A percentile compares a stretch with the other conserved stretches of the same genome.
phyloP scores from a whole-genome alignment of 2,329 filamentous ascomycete species.

The Alternaria rosae region DNA sequence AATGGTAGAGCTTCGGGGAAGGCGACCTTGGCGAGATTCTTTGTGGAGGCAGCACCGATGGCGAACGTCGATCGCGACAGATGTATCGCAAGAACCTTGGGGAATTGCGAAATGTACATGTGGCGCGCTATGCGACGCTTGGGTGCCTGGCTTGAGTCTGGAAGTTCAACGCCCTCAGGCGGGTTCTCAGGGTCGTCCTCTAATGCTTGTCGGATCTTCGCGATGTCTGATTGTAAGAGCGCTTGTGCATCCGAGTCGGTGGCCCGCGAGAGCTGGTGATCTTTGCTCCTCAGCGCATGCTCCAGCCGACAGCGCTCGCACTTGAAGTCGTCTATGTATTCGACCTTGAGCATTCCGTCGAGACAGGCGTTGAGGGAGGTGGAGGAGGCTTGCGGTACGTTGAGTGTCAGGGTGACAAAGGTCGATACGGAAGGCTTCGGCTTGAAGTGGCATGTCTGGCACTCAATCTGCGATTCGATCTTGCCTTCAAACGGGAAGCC shows the following conservation, averaged over 20 bases:
- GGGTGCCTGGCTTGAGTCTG: conserved; percentile 76
- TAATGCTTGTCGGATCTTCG: conserved; percentile 72
- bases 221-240: conserved; percentile 65
- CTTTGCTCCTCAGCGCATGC: conserved; percentile 73
- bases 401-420: conserved; percentile 91
- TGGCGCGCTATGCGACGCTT: conserved; percentile 86
- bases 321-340: conserved; percentile 96
- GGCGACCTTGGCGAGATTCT: conserved; percentile 92
- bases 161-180: conserved; percentile 75
- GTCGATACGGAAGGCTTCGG: conserved; percentile 82
- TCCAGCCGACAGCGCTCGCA: conserved; percentile 92
- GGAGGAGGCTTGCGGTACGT: conserved; percentile 80
- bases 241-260: conserved; percentile 49
- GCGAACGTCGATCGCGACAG: conserved; percentile 94
- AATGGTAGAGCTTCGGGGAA: conserved; percentile 89
- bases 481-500: conserved; percentile 92
- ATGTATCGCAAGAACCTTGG: conserved; percentile 89
- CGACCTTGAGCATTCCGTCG: conserved; percentile 91
- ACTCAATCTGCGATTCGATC: conserved; percentile 94
- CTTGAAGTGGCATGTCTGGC: conserved; percentile 86
- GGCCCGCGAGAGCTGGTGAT: conserved; percentile 63
- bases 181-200: conserved; percentile 81
- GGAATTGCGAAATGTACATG: conserved; percentile 85
- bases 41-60: conserved; percentile 75
- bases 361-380: conserved; percentile 88